Evolutionary conservation across 371 early-diverging fungal species (phyloP), one percentile per base, ranked within the genome.

Genomic region (Apophysomyces sp.): DNA sequence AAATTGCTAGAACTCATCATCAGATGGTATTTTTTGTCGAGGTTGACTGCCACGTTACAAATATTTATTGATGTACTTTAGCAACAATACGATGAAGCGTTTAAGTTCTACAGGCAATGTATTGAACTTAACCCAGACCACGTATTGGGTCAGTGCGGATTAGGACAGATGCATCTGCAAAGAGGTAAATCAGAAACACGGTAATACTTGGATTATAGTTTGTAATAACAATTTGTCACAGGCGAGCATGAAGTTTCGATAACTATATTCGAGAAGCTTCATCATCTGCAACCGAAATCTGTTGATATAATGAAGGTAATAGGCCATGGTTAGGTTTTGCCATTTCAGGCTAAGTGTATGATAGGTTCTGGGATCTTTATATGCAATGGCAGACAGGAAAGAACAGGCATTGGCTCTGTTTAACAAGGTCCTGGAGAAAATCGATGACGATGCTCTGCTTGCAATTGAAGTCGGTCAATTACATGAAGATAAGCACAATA

Each of bases 161-260:
- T 93, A 40, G 95, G 92, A 0, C 90, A 94, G 72, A 86, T 89
- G 80, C 74, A 75, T 55, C 56, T 89, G 27, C 74, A 82, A 34
- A 72, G 76, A 62, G 75, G 76, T 71, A 61, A 56, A 9, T 32
- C 4, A n/a, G n/a, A n/a, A n/a, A n/a, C 6, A 27, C 13, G 9
- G 4, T n/a, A 13, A 30, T 6, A 15, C 4, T 54, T 28, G 26
- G 16, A 36, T 32, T 9, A n/a, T 34, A 9, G n/a, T n/a, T n/a
- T n/a, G n/a, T 52, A 29, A 9, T 28, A 29, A 63, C 57, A 5
- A 58, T 63, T 49, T 62, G 61, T 36, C 62, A 59, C 60, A 69
- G 68, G 72, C 13, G 79, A 85, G 51, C 60, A 68, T 53, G 80
- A 77, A 15, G 65, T 76, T 21, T 93, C 96, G 1, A 83, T 88